These are phyloP conservation scores for Hyphodiscus hymeniophilus DNA, from an alignment of 495 filamentous ascomycete genomes.

Conservation along the genomic window DNA sequence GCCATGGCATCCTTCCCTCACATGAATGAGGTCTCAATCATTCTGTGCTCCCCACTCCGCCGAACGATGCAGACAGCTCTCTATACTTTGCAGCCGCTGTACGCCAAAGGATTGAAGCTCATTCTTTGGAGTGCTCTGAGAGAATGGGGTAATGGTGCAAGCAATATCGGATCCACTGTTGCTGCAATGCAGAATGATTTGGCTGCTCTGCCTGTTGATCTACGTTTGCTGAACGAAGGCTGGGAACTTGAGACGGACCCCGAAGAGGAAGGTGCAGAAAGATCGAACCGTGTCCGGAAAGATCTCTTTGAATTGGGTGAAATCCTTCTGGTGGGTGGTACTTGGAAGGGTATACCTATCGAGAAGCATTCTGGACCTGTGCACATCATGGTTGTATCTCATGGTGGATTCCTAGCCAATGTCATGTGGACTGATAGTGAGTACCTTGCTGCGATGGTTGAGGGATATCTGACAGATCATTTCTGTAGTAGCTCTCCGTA, in stretches of 20 bases:
- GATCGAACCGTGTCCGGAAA: neutral
- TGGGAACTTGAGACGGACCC: conserved; percentile 4
- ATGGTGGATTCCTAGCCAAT: neutral
- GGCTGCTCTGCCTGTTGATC: neutral
- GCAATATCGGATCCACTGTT: neutral
- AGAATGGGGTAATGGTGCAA: conserved; percentile 1
- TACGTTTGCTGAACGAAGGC: neutral
- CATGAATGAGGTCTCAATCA: neutral
- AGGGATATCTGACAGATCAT: neutral
- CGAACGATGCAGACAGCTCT: conserved; percentile 5
- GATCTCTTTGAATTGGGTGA: neutral
- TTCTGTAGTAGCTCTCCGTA: neutral
- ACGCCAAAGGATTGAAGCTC: neutral
- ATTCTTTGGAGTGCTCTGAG: conserved; percentile 1
- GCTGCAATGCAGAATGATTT: neutral
- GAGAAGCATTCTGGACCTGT: neutral
- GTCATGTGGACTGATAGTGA: neutral
- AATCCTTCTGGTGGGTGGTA: neutral
- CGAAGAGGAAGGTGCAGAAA: neutral
- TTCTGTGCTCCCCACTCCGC: conserved; percentile 10
- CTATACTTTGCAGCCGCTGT: neutral
- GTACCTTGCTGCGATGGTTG: neutral
- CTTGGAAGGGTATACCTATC: neutral
- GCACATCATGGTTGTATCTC: neutral
- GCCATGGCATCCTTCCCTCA: conserved; percentile 3